Conservation (phyloP, 768 basidiomycete species). For the Leccinum incarnatum region DNA sequence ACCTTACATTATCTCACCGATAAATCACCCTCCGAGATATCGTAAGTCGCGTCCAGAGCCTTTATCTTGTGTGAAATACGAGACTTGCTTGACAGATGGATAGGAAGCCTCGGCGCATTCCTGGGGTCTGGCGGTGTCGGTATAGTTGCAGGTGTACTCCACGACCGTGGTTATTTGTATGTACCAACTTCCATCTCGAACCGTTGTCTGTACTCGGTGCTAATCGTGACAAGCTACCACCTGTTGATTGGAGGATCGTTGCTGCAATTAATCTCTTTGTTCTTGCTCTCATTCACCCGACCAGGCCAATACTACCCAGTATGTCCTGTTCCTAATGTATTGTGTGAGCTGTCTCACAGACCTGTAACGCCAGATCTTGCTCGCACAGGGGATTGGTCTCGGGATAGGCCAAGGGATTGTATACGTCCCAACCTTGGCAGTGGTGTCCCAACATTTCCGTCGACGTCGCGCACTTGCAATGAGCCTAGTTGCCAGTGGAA, state of each 20-base stretch:
- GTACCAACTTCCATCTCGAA: background rate
- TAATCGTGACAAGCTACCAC: background rate
- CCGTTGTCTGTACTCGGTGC: background rate
- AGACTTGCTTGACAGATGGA: background rate
- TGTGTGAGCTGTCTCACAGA: background rate
- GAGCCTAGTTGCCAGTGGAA: background rate
- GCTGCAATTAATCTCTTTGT: background rate
- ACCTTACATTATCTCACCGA: background rate
- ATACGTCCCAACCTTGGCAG: background rate
- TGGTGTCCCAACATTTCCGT: background rate
- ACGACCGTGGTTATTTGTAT: background rate
- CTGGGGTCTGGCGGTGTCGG: background rate
- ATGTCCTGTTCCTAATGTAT: background rate
- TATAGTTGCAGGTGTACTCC: background rate
- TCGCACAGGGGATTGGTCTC: background rate
- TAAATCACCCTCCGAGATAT: background rate
- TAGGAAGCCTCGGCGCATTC: background rate
- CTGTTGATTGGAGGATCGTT: background rate
- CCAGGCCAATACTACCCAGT: background rate
- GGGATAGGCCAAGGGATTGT: background rate
- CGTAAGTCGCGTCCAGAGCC: background rate
- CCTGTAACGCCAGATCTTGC: background rate
- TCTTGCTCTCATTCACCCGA: background rate
- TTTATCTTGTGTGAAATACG: background rate
- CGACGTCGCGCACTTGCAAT: background rate